phyloP scores from a whole-genome alignment of 2,329 filamentous ascomycete species.

The Fusarium newnesense region DNA sequence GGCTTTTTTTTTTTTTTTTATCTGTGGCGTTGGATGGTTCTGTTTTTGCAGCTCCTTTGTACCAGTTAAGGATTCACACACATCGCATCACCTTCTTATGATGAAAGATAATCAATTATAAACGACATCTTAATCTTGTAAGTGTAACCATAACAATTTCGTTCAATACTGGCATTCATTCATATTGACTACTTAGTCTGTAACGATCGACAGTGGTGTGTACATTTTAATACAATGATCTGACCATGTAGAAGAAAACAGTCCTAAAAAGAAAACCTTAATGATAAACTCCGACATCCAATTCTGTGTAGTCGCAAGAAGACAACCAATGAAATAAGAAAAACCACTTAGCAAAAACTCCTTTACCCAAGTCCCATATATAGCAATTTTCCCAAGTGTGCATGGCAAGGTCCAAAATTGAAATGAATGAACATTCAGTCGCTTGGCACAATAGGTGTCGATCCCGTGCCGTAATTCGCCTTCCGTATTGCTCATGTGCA shows the following conservation, averaged over 20 bases:
- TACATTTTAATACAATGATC: conserved; percentile 19
- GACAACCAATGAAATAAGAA: conserved; percentile 11
- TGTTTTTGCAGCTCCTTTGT: neutral
- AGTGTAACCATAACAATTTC: neutral
- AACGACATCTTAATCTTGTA: neutral
- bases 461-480: conserved; percentile 32
- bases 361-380: conserved; percentile 37
- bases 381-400: conserved; percentile 31
- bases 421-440: conserved; percentile 35
- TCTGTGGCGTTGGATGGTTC: conserved; percentile 1
- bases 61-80: conserved; percentile 1
- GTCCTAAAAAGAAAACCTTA: neutral
- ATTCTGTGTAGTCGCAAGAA: conserved; percentile 9
- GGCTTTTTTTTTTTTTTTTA: neutral
- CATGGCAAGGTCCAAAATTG: conserved; percentile 16
- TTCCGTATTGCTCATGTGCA: conserved; percentile 33
- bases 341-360: conserved; percentile 38
- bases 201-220: conserved; percentile 38
- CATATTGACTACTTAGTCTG: conserved; percentile 35
- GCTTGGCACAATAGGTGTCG: conserved; percentile 26
- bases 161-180: conserved; percentile 4
- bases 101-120: neutral
- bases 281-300: conserved; percentile 7
- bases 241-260: neutral
- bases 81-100: neutral